Base-by-base conservation (phyloP, 2,329 filamentous ascomycete species). In the Talaromyces atroroseus region DNA sequence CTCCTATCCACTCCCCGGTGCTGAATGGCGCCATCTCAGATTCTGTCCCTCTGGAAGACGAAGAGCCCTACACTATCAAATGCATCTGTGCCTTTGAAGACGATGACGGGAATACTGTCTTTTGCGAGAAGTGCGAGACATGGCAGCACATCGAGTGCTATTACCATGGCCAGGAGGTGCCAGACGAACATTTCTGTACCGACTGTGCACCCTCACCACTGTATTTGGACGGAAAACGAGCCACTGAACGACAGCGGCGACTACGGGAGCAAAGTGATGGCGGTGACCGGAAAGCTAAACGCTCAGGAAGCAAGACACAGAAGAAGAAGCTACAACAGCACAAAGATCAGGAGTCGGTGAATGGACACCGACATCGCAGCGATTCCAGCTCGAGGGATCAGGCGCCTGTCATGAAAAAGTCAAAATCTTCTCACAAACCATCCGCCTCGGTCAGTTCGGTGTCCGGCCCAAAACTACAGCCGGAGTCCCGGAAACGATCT, bases 101-200 rank as follows among this genome's bases (percentile, higher is more conserved):
- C 78, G 94, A 99, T 80, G 94, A 99, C 79, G 94, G 94, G 74
- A 92, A 90, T 74, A 99, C 94, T 59, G 95, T 99, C 60, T 90
- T 92, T 74, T 99, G 94, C 80, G 94, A 97, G 71, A 84, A 81
- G 58, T 99, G 94, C 80, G 89, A 96, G 71, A 94, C 91, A 50
- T 99, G 94, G 94, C 94, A 99, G 75, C 94, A 99, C 74, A 95
- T 96, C 66, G 87, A 91, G 70, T 99, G 94, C 76, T 97, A 95
- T 76, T 97, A 97, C 71, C 89, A 90, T 65, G 82, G 69, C 82
- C 85, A 71, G 80, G 89, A 79, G 81, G 88, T 76, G 75, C 92
- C 71, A 74, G 87, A 78, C 81, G 80, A 89, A 56, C 92, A 99
- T 76, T 90, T 87, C 56, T 99, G 94, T 76, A 84, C 85, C 66